phyloP scores from a whole-genome alignment of 2,329 filamentous ascomycete genomes.

The Xylariaceae sp. region DNA sequence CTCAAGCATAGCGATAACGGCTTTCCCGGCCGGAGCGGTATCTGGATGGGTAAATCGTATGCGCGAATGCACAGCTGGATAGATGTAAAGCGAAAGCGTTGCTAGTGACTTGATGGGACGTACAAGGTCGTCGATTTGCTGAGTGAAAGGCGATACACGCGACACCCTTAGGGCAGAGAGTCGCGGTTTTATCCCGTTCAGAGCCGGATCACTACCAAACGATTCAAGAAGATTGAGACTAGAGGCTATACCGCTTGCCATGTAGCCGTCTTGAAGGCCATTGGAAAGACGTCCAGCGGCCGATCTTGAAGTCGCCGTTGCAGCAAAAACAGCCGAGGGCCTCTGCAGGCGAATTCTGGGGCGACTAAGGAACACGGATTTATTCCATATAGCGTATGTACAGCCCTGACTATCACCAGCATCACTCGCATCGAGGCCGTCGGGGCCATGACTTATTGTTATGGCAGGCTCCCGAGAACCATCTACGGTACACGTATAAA shows the following conservation, averaged over 20 bases:
- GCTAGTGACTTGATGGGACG: constrained; percentile 60
- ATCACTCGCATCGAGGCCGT: constrained; percentile 24
- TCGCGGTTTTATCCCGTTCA: constrained; percentile 57
- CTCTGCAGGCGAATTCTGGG: constrained; percentile 60
- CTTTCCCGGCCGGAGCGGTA: constrained; percentile 50
- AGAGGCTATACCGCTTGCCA: constrained; percentile 62
- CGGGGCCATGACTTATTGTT: constrained; percentile 41
- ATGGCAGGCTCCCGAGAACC: constrained; percentile 47
- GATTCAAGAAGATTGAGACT: constrained; percentile 73
- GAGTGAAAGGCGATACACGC: constrained; percentile 63
- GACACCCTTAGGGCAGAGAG: constrained; percentile 71
- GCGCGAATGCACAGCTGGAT: constrained; percentile 65
- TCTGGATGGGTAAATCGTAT: constrained; percentile 65
- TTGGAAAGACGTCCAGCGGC: constrained; percentile 39
- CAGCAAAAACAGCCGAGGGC: constrained; percentile 61
- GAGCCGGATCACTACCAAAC: constrained; percentile 59
- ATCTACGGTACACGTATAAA: constrained; percentile 51
- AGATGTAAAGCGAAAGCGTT: constrained; percentile 57
- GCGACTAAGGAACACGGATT: constrained; percentile 51
- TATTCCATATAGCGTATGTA: constrained; percentile 55
- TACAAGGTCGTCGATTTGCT: constrained; percentile 52
- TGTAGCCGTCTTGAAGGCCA: constrained; percentile 52
- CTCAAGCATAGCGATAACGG: constrained; percentile 65
- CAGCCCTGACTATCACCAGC: constrained; percentile 30
- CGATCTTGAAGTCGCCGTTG: constrained; percentile 55